phyloP scores from a whole-genome alignment of 805 yeast species.

The Saccharomycopsis sp. region DNA sequence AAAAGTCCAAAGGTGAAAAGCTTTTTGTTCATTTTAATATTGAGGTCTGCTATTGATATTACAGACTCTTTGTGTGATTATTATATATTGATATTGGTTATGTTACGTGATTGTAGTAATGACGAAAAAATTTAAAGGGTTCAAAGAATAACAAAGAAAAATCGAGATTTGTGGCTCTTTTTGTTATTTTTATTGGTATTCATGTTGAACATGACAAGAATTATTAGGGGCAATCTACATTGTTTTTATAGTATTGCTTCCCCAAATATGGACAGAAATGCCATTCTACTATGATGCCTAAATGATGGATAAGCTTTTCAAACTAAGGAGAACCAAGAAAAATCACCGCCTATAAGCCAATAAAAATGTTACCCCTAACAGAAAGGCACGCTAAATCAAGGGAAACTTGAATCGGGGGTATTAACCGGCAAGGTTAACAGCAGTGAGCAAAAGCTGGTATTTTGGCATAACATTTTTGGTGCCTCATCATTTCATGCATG shows the following conservation, averaged over 20 bases:
- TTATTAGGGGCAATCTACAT: neutral
- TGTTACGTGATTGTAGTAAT: no score
- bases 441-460: no score
- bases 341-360: no score
- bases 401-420: no score
- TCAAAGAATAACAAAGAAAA: neutral
- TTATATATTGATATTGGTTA: no score
- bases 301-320: neutral
- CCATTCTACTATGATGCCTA: neutral
- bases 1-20: neutral
- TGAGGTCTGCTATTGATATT: neutral
- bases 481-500: neutral
- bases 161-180: neutral
- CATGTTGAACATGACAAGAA: neutral
- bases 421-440: no score
- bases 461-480: neutral
- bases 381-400: no score
- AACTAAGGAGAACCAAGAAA: neutral
- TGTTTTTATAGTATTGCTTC: neutral
- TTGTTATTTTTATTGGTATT: neutral
- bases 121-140: neutral
- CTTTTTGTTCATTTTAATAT: neutral
- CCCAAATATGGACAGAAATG: neutral
- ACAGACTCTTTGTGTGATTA: neutral
- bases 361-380: no score